These are phyloP conservation scores for Myxozyma kluyveri DNA, from an alignment of 805 yeast genomes.

Conservation along the genomic window DNA sequence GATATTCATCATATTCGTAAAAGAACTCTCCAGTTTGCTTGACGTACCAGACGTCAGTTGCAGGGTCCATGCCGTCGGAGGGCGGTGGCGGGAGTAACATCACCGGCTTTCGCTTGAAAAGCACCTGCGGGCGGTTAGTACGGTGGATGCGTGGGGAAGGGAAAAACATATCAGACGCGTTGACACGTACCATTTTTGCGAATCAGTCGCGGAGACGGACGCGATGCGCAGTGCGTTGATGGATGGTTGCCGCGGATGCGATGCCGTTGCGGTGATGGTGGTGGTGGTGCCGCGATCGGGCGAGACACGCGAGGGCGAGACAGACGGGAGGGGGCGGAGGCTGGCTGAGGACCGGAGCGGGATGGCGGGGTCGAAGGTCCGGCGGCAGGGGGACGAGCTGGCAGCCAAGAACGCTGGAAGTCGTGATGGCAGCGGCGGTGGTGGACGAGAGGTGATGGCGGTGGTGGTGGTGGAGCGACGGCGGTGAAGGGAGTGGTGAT, in stretches of 20 bases:
- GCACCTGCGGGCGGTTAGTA: constrained; percentile 34
- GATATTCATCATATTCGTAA: constrained; percentile 67
- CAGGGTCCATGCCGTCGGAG: constrained; percentile 20
- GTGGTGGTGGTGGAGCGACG: not conserved
- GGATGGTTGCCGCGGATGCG: not conserved
- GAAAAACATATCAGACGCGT: not conserved
- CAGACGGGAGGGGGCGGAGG: not conserved
- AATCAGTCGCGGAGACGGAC: not conserved
- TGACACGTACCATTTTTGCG: not conserved
- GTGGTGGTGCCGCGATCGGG: not conserved
- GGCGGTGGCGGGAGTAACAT: constrained; percentile 29
- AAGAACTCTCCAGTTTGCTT: constrained; percentile 91
- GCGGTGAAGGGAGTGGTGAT: not conserved
- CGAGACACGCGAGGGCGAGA: not conserved
- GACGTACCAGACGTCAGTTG: constrained; percentile 68
- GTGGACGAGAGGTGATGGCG: not conserved
- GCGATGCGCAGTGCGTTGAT: not conserved
- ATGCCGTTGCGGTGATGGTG: not conserved
- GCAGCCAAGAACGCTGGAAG: not conserved
- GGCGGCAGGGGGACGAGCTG: not conserved
- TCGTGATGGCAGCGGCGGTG: not conserved
- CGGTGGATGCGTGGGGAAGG: not conserved
- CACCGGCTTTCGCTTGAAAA: constrained; percentile 41
- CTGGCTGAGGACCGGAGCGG: not conserved
- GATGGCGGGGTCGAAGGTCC: not conserved